These are phyloP conservation scores for Drosera capensis DNA, from an alignment of 148 eudicot species.

Conservation along the genomic window DNA sequence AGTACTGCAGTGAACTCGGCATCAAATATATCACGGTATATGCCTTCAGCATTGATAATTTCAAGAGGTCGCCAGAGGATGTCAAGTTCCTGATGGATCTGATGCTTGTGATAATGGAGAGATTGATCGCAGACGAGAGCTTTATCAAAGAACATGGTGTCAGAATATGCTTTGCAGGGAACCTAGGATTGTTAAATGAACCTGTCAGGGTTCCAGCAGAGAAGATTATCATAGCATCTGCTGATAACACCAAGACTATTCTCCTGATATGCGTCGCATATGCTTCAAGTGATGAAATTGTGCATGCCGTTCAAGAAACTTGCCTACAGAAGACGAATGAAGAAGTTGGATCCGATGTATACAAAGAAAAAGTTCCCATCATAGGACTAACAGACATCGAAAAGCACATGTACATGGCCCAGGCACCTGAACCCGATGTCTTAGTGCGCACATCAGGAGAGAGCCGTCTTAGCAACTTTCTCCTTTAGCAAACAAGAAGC, in stretches of 20 bases:
- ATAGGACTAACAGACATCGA: constrained; percentile 15
- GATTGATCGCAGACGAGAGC: constrained; percentile 13
- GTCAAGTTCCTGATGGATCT: constrained; percentile 21
- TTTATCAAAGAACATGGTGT: constrained; percentile 18
- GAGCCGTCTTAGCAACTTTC: constrained; percentile 24
- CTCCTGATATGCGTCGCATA: constrained; percentile 20
- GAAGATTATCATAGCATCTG: constrained; percentile 20
- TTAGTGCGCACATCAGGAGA: constrained; percentile 25
- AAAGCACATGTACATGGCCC: constrained; percentile 22
- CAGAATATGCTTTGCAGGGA: constrained; percentile 21
- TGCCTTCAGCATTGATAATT: constrained; percentile 40
- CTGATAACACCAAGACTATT: constrained; percentile 10
- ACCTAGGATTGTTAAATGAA: constrained; percentile 16
- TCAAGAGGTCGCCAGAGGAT: constrained; percentile 27
- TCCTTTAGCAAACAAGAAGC: constrained; percentile 20
- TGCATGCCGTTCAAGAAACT: constrained; percentile 14
- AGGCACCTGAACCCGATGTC: constrained; percentile 21
- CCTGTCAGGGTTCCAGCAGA: constrained; percentile 20
- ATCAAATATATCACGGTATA: constrained; percentile 20
- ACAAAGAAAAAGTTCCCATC: background rate
- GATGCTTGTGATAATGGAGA: constrained; percentile 23
- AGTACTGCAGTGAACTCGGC: constrained; percentile 28
- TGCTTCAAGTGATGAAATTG: constrained; percentile 23
- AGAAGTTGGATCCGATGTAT: background rate
- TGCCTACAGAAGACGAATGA: constrained; percentile 11